These are phyloP conservation scores for Pleurotus djamor DNA, from an alignment of 768 basidiomycete species.

Conservation along the genomic window DNA sequence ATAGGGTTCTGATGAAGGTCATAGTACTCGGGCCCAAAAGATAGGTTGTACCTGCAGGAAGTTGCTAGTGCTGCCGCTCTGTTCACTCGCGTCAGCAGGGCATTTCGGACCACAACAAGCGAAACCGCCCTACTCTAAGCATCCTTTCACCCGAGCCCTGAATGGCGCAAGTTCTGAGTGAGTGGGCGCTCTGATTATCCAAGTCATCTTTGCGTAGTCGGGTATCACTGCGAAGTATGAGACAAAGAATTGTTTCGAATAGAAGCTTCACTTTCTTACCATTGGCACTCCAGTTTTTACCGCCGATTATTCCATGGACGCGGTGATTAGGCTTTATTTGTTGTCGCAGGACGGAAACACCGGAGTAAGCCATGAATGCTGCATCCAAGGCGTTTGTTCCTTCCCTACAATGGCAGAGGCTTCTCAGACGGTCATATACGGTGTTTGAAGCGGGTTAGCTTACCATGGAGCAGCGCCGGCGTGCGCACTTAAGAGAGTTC, in stretches of 20 bases:
- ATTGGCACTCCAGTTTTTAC: constrained; percentile 67
- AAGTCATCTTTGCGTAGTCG: constrained; percentile 75
- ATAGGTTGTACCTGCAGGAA: constrained; percentile 48
- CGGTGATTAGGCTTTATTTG: constrained; percentile 84
- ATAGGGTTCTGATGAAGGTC: constrained; percentile 59
- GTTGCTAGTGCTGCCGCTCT: constrained; percentile 72
- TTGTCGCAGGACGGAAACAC: constrained; percentile 78
- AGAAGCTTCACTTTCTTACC: constrained; percentile 35
- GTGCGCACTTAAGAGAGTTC: constrained; percentile 40
- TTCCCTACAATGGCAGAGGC: constrained; percentile 39
- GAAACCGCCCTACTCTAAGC: constrained; percentile 58
- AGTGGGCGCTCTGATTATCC: constrained; percentile 69
- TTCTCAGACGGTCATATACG: constrained; percentile 10
- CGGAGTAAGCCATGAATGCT: constrained; percentile 80
- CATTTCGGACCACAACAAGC: not conserved
- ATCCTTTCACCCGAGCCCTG: constrained; percentile 58
- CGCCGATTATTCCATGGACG: constrained; percentile 74
- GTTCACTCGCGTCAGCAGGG: no score
- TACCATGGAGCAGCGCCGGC: constrained; percentile 80
- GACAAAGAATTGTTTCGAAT: not conserved
- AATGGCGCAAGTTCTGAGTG: constrained; percentile 52
- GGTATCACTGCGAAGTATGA: constrained; percentile 62
- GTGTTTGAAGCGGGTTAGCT: constrained; percentile 2
- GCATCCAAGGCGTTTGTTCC: constrained; percentile 87
- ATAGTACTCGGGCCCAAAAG: constrained; percentile 38